Evolutionary conservation across 106 monocot genomes (phyloP).

Genomic region (Dendrobium nobile): DNA sequence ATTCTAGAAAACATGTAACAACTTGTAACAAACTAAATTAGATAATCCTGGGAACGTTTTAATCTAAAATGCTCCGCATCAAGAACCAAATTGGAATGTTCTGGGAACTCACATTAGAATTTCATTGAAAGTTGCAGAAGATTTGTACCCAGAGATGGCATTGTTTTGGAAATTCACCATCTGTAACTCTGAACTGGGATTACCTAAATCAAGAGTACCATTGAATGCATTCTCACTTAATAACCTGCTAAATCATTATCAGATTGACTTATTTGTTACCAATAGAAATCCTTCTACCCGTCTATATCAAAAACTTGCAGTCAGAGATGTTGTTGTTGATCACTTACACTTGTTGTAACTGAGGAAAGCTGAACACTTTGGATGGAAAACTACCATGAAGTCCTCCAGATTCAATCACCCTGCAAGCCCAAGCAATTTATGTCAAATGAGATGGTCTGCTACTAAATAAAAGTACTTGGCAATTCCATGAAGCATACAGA

Average conservation of each 20-base stretch:
- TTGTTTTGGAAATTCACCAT: constrained; percentile 60
- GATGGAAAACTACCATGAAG: constrained; percentile 46
- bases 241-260: constrained; percentile 24
- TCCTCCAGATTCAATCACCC: constrained; percentile 47
- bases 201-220: constrained; percentile 56
- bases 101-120: constrained; percentile 34
- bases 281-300: background rate
- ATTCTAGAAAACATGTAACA: too few relatives aligned
- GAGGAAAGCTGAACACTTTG: constrained; percentile 36
- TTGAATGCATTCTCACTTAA: constrained; percentile 48
- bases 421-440: constrained; percentile 17
- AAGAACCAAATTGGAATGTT: background rate
- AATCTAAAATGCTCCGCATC: background rate
- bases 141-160: constrained; percentile 17
- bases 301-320: background rate
- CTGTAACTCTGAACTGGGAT: constrained; percentile 30
- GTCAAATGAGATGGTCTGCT: constrained; percentile 4
- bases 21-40: too few relatives aligned
- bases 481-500: background rate
- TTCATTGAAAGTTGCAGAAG: constrained; percentile 8
- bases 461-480: background rate
- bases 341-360: constrained; percentile 73
- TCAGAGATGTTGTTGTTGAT: background rate
- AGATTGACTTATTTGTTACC: background rate
- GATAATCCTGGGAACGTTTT: too few relatives aligned